Evolutionary conservation across 148 eudicot genomes (phyloP).

Genomic region (Amaranthus palmeri): DNA sequence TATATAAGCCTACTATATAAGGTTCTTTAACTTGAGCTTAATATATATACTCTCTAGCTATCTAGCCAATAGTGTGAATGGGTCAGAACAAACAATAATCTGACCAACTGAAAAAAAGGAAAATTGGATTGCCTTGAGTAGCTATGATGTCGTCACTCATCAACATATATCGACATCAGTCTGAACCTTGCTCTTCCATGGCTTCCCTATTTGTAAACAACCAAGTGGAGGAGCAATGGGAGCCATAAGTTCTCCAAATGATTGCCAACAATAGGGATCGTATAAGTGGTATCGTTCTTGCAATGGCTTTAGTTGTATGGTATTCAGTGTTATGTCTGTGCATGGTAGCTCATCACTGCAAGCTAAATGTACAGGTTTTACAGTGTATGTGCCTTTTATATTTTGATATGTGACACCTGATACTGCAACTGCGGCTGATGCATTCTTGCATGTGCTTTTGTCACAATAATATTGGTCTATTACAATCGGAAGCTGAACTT

Average conservation of each 20-base stretch:
- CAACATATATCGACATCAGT: conserved; percentile 53
- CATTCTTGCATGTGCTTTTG: conserved; percentile 67
- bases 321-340: conserved; percentile 55
- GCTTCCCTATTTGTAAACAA: conserved; percentile 64
- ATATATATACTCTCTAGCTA: conserved; percentile 30
- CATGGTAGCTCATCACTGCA: conserved; percentile 89
- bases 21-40: conserved; percentile 24
- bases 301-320: conserved; percentile 62
- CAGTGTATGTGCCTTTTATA: conserved; percentile 85
- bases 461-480: conserved; percentile 95
- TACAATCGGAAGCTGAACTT: conserved; percentile 80
- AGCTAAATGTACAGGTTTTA: conserved; percentile 86
- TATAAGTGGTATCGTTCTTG: conserved; percentile 59
- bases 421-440: conserved; percentile 71
- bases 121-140: conserved; percentile 1
- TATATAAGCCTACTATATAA: conserved; percentile 13
- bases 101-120: conserved; percentile 27
- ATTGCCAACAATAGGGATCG: conserved; percentile 79
- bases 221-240: conserved; percentile 63
- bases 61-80: conserved; percentile 28
- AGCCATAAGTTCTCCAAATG: conserved; percentile 63
- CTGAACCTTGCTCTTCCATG: conserved; percentile 56
- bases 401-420: conserved; percentile 73
- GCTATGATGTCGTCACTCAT: conserved; percentile 26
- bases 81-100: conserved; percentile 30